These are phyloP conservation scores for Boechera divaricarpa DNA, from an alignment of 345 rosid species.

Conservation along the genomic window DNA sequence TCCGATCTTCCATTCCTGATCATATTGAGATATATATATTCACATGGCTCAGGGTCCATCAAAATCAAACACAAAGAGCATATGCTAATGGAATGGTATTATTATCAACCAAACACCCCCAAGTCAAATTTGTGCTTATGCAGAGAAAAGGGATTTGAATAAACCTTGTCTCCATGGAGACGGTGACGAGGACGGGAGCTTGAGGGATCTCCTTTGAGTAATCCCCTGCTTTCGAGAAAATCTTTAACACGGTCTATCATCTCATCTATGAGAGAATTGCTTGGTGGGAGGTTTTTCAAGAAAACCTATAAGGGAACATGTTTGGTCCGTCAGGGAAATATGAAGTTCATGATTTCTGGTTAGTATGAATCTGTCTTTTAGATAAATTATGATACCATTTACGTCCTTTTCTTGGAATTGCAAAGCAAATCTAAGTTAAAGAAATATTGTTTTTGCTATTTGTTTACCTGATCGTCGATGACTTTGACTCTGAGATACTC, in stretches of 20 bases:
- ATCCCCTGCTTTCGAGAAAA: constrained; percentile 82
- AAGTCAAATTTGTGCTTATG: background rate
- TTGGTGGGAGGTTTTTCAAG: constrained; percentile 92
- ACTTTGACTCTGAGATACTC: constrained; percentile 94
- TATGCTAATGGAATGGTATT: background rate
- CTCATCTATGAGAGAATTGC: constrained; percentile 81
- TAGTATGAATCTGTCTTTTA: background rate
- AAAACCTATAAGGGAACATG: constrained; percentile 59
- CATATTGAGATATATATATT: constrained; percentile 9
- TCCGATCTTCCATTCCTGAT: constrained; percentile 90
- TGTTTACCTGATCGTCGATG: constrained; percentile 80
- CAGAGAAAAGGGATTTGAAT: constrained; percentile 19
- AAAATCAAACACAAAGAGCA: background rate
- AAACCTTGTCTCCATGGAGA: constrained; percentile 74
- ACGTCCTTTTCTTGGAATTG: background rate
- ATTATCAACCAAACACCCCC: background rate
- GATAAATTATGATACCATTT: background rate
- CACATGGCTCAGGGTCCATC: constrained; percentile 16
- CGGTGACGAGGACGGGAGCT: constrained; percentile 70
- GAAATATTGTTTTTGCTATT: background rate
- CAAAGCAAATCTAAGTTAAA: constrained; percentile 7
- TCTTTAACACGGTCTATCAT: constrained; percentile 90
- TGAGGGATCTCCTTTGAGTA: constrained; percentile 84
- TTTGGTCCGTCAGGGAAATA: constrained; percentile 22
- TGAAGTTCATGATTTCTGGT: constrained; percentile 9